Evolutionary conservation across 2,329 filamentous ascomycete species (phyloP).

Genomic region (Neonectria coccinea): DNA sequence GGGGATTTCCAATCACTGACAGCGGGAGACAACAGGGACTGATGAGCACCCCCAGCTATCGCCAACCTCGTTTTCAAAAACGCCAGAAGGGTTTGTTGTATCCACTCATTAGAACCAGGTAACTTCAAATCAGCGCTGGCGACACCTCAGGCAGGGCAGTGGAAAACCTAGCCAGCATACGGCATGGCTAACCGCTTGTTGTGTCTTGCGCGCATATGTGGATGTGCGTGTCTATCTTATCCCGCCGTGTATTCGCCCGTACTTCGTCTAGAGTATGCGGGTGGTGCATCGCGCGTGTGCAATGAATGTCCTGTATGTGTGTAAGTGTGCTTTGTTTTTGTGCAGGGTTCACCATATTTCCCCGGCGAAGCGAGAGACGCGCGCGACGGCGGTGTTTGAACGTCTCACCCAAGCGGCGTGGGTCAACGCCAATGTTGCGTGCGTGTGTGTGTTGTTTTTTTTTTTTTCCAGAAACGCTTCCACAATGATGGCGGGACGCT

Average conservation of each 20-base stretch:
- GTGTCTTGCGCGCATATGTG: slow-evolving; percentile 23
- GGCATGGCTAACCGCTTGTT: slow-evolving; percentile 11
- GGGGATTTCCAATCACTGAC: not conserved
- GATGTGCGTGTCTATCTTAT: slow-evolving; percentile 11
- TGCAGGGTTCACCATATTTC: not conserved
- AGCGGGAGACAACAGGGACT: not conserved
- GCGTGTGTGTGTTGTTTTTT: slow-evolving; percentile 17
- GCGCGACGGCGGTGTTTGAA: slow-evolving; percentile 5
- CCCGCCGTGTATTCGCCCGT: not conserved
- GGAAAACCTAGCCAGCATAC: not conserved
- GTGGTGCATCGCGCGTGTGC: not conserved
- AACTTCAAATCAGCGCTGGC: not conserved
- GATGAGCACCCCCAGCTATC: not conserved
- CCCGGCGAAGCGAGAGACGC: not conserved
- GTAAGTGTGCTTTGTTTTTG: not conserved
- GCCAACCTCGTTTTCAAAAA: not conserved
- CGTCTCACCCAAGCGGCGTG: slow-evolving; percentile 1
- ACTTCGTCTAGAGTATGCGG: not conserved
- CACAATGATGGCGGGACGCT: slow-evolving; percentile 39
- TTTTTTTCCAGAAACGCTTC: slow-evolving; percentile 27
- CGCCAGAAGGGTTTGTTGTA: not conserved
- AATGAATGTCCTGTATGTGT: not conserved
- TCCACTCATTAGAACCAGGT: not conserved
- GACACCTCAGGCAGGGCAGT: not conserved
- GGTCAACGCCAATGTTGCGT: slow-evolving; percentile 6